Conservation (phyloP, 2,329 filamentous ascomycete genomes). For the Davidsoniella virescens region DNA sequence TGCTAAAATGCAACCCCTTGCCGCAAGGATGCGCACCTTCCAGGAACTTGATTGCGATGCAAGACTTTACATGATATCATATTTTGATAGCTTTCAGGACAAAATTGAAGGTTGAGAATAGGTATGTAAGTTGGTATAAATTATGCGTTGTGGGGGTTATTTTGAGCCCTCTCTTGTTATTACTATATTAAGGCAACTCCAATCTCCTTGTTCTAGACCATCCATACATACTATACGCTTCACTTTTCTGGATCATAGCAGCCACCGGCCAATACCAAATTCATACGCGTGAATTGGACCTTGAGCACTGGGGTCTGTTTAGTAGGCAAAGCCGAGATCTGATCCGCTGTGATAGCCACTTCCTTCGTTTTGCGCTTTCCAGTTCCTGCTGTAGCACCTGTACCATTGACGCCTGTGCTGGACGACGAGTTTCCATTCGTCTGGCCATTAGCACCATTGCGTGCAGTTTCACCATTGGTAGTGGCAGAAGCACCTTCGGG, state of each 20-base stretch:
- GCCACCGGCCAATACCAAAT: conserved; percentile 74
- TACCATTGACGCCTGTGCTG: conserved; percentile 15
- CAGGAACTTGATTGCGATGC: not conserved
- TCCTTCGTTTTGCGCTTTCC: conserved; percentile 74
- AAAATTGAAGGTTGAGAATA: not conserved
- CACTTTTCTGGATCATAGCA: conserved; percentile 35
- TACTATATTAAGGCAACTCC: not conserved
- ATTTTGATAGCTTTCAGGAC: not conserved
- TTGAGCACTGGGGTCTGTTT: conserved; percentile 94
- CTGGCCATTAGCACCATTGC: not conserved
- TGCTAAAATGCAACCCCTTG: conserved; percentile 3
- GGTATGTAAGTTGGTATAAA: not conserved
- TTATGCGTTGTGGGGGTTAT: not conserved
- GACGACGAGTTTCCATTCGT: not conserved
- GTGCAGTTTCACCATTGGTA: conserved; percentile 2
- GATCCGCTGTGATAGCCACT: conserved; percentile 76
- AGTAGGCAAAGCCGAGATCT: conserved; percentile 86
- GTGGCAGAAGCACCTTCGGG: not conserved
- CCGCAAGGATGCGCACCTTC: not conserved
- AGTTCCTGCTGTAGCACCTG: conserved; percentile 18
- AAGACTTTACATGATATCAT: not conserved
- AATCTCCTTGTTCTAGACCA: not conserved
- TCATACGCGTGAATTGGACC: conserved; percentile 89
- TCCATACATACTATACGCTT: not conserved
- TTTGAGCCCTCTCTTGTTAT: not conserved